Percentiles rank a stretch among this genome's conserved stretches.
These are phyloP conservation scores for Colletotrichum lindemuthianum DNA, from an alignment of 2,329 filamentous ascomycete species.

Conservation along the genomic window DNA sequence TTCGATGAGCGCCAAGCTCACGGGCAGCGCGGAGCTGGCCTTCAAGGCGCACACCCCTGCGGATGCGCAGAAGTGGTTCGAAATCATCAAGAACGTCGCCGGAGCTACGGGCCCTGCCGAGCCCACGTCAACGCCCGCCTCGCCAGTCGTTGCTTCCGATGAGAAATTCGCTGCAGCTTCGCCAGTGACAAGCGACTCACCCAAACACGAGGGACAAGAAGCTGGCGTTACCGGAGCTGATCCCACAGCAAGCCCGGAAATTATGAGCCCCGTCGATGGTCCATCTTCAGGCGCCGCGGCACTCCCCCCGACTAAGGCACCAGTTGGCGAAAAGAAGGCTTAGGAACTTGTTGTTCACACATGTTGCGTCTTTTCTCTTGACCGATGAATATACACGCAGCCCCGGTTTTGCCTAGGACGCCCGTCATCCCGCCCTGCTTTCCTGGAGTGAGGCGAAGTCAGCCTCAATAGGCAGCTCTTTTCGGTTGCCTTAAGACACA, in stretches of 20 bases:
- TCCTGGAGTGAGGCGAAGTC: conserved; percentile 24
- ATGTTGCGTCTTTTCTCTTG: neutral
- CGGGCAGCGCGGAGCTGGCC: conserved; percentile 79
- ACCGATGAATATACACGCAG: conserved; percentile 5
- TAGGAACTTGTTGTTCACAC: neutral
- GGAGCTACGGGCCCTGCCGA: conserved; percentile 58
- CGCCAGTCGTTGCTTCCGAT: conserved; percentile 45
- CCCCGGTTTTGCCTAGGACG: neutral
- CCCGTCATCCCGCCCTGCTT: conserved; percentile 13
- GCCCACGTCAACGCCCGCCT: conserved; percentile 44
- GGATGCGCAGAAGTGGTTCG: conserved; percentile 88
- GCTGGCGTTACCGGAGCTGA: conserved; percentile 54
- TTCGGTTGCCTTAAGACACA: conserved; percentile 24
- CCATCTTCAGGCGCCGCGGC: conserved; percentile 14
- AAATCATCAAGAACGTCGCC: conserved; percentile 72
- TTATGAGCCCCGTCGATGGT: conserved; percentile 30
- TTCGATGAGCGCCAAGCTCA: conserved; percentile 82
- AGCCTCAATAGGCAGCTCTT: neutral
- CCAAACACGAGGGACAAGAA: conserved; percentile 55
- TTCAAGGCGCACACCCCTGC: conserved; percentile 88
- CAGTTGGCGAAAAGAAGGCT: conserved; percentile 28
- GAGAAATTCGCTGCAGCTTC: conserved; percentile 39
- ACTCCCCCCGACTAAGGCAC: conserved; percentile 14
- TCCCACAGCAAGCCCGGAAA: conserved; percentile 28
- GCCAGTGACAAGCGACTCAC: conserved; percentile 36